Base-by-base conservation (phyloP, 129 eudicot species). In the Centaurea solstitialis region DNA sequence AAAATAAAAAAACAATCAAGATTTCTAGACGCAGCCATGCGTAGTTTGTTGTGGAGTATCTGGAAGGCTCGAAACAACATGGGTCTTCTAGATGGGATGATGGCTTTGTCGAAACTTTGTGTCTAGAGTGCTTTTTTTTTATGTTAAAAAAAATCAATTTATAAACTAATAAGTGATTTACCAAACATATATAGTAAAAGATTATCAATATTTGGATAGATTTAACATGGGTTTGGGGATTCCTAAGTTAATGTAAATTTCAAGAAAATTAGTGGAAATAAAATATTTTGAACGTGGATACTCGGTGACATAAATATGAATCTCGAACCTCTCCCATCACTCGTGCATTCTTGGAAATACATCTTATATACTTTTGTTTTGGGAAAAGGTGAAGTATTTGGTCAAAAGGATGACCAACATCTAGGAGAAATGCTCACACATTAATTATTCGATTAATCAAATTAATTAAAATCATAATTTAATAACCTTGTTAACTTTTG, bases 281-380 rank as follows among this genome's bases (percentile, higher is more conserved):
- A 70, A 70, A 30, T 30, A 79, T 35, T 37, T 70, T 13, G 70
- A 67, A 67, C 76, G 79, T 73, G 79, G 76, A 81, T 47, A 67
- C 80, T 75, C 68, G 76, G 61, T 47, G 68, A 74, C 85, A 67
- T 81, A 15, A 74, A 74, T 47, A 22, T 26, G 23, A 13, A 75
- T 76, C 80, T 81, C 76, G 85, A 67, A 81, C 22, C 26, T 47
- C 64, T 67, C 80, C 76, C 76, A 67, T 75, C 80, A 68, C 85
- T 81, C 85, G 85, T 81, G 80, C 80, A 37, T 75, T 75, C 80
- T 81, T 81, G 85, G 76, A 47, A 81, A 74, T 73, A 73, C 66
- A 35, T 30, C 37, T 41, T 33, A 2, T 33, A 33, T 33, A 11
- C 4, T 62, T 73, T 24, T 22, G 22, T 45, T 75, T 67, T 75